phyloP scores from a whole-genome alignment of 2,329 filamentous ascomycete genomes.

The Colletotrichum camelliae region DNA sequence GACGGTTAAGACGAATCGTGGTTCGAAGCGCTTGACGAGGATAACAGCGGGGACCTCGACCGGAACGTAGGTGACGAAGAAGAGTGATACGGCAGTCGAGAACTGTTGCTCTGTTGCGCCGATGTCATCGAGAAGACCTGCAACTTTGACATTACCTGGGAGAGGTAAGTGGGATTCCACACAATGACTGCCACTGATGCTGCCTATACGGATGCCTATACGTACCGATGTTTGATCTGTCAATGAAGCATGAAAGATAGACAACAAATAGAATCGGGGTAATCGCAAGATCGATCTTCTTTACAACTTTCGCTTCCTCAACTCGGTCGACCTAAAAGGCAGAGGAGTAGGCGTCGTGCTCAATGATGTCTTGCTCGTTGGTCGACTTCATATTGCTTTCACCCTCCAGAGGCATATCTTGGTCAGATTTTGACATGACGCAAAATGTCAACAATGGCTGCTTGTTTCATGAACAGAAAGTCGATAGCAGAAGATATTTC shows the following conservation, averaged over 20 bases:
- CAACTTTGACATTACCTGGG: background rate
- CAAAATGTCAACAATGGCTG: accelerated
- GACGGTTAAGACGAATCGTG: background rate
- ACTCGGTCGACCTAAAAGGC: background rate
- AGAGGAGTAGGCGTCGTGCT: background rate
- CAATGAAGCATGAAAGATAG: background rate
- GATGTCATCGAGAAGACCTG: background rate
- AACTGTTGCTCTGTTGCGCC: background rate
- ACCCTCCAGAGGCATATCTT: background rate
- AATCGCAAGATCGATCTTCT: background rate
- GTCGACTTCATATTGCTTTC: background rate
- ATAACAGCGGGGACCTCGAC: background rate
- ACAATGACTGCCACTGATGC: accelerated
- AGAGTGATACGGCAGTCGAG: background rate
- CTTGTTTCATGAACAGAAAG: background rate
- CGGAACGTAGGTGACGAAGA: background rate
- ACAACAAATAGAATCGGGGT: background rate
- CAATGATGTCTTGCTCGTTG: accelerated
- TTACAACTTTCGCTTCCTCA: background rate
- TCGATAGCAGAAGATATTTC: accelerated
- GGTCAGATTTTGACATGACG: background rate
- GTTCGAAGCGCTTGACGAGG: background rate
- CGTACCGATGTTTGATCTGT: background rate
- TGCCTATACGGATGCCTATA: background rate
- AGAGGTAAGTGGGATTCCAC: background rate